Evolutionary conservation across 176 grass and related monocot genomes (phyloP).

Genomic region (Lolium rigidum): DNA sequence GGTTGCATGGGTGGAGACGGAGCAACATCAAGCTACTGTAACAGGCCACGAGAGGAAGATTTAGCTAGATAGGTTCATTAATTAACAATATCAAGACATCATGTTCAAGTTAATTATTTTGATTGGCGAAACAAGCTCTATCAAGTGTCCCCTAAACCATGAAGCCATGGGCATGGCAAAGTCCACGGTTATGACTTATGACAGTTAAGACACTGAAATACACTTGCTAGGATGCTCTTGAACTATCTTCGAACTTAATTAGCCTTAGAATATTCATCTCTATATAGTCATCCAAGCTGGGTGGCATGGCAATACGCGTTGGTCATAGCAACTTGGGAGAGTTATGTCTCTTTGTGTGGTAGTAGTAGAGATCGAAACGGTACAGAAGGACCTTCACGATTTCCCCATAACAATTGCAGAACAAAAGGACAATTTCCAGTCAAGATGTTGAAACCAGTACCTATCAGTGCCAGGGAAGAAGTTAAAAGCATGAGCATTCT

Average conservation of each 20-base stretch:
- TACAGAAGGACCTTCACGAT: constrained; percentile 7
- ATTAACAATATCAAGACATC: constrained; percentile 12
- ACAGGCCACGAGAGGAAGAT: neutral
- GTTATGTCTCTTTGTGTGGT: neutral
- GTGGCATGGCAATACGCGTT: neutral
- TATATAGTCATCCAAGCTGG: constrained; percentile 18
- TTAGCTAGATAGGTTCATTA: constrained; percentile 18
- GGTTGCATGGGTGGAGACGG: neutral
- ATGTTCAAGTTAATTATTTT: neutral
- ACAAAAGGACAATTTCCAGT: neutral
- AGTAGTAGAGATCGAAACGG: neutral
- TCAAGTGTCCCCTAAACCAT: neutral
- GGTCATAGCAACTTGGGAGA: neutral
- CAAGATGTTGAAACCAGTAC: constrained; percentile 42
- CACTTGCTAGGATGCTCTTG: neutral
- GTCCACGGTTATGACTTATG: neutral
- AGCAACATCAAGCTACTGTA: neutral
- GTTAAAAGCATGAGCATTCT: constrained; percentile 96
- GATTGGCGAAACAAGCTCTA: neutral
- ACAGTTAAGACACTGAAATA: constrained; percentile 1
- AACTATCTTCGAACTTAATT: neutral
- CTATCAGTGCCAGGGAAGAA: constrained; percentile 98
- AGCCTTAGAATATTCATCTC: constrained; percentile 16
- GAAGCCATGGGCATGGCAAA: constrained; percentile 16
- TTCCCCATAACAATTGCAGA: neutral